Evolutionary conservation across 352 stramenopile species (phyloP).

Genomic region (Blastocystis sp.): DNA sequence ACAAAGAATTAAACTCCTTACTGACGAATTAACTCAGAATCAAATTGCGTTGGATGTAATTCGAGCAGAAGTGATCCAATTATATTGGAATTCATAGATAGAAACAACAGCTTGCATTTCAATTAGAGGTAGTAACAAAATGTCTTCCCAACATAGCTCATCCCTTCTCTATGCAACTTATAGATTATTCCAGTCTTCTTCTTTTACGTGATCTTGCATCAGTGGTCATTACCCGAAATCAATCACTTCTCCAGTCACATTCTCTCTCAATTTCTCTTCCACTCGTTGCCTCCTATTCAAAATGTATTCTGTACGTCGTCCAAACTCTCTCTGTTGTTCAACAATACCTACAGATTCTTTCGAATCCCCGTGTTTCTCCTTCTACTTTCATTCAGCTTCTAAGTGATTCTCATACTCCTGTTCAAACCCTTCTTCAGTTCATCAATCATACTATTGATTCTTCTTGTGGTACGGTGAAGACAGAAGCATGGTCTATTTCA

Average conservation of each 20-base stretch:
- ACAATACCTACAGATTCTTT: not conserved
- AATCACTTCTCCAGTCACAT: not conserved
- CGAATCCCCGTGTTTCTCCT: not conserved
- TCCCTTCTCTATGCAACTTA: not conserved
- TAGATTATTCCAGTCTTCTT: not conserved
- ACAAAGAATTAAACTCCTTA: not conserved
- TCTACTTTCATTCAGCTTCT: not conserved
- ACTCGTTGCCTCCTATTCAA: conserved; percentile 23
- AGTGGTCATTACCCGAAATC: not conserved
- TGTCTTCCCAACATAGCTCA: not conserved
- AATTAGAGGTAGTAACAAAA: not conserved
- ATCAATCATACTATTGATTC: not conserved
- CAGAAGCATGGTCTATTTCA: not conserved
- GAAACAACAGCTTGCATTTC: not conserved
- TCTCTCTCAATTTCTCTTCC: not conserved
- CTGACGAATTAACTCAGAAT: not conserved
- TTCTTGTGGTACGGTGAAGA: not conserved
- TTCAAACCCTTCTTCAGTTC: conserved; percentile 11
- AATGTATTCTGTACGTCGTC: conserved; percentile 35
- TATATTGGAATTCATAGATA: not conserved
- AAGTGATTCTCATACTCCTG: not conserved
- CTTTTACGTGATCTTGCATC: not conserved
- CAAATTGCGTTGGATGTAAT: not conserved
- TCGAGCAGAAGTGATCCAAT: not conserved
- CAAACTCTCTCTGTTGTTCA: not conserved